Conservation (phyloP, 371 early-diverging fungal species). For the Mycotypha africana region DNA sequence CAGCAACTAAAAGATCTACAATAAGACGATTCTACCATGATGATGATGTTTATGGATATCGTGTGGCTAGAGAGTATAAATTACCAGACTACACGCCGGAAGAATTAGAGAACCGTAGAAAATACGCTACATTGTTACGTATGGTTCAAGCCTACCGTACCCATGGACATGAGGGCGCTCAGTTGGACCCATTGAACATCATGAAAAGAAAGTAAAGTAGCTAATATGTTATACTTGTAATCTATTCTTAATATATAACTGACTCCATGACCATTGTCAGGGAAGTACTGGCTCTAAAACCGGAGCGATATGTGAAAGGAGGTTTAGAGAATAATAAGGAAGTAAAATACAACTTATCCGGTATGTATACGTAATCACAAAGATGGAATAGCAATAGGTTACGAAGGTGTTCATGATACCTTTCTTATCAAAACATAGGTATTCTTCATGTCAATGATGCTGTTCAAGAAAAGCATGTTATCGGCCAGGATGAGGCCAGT, state of each 20-base stretch:
- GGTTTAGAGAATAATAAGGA: conserved; percentile 41
- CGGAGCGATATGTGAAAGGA: conserved; percentile 80
- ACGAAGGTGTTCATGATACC: too few relatives aligned
- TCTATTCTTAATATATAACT: too few relatives aligned
- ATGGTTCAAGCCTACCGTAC: conserved; percentile 81
- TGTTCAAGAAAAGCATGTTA: conserved; percentile 26
- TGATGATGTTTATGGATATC: conserved; percentile 80
- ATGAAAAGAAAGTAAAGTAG: conserved; percentile 60
- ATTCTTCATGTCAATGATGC: conserved; percentile 77
- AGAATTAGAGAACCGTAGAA: conserved; percentile 78
- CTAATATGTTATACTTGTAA: background rate
- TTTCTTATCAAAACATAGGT: too few relatives aligned
- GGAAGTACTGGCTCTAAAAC: conserved; percentile 70
- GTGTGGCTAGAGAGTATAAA: conserved; percentile 60
- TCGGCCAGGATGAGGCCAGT: conserved; percentile 53
- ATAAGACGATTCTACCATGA: conserved; percentile 55
- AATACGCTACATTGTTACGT: conserved; percentile 78
- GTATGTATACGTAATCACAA: too few relatives aligned
- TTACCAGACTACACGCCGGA: conserved; percentile 72
- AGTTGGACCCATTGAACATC: conserved; percentile 86
- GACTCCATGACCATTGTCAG: conserved; percentile 19
- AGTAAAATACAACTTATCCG: conserved; percentile 23
- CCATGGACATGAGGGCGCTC: conserved; percentile 80
- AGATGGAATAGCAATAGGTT: too few relatives aligned
- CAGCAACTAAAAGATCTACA: too few relatives aligned